Conservation (phyloP, 495 filamentous ascomycete species). For the Penicillium canariense region DNA sequence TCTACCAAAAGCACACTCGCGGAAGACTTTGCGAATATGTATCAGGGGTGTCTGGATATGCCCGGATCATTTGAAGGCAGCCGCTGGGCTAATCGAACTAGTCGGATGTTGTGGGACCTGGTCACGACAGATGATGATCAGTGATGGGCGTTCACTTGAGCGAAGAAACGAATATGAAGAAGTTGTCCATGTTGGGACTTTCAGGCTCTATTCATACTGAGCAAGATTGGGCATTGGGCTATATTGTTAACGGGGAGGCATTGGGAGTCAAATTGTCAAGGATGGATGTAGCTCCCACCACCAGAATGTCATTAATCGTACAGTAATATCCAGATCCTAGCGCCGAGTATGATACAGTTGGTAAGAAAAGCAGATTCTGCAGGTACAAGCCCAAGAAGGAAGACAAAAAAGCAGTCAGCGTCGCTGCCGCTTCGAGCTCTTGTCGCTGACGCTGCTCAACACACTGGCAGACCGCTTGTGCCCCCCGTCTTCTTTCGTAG, state of each 20-base stretch:
- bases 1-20: conserved; percentile 17
- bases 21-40: conserved; percentile 23
- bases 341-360: conserved; percentile 11
- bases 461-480: conserved; percentile 78
- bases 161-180: neutral
- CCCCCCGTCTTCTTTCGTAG: conserved; percentile 28
- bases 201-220: conserved; percentile 8
- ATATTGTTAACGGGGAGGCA: conserved; percentile 17
- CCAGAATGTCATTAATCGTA: conserved; percentile 38
- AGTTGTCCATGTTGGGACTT: neutral
- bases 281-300: conserved; percentile 17
- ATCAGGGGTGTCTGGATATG: conserved; percentile 32
- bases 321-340: conserved; percentile 27
- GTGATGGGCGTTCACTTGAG: neutral
- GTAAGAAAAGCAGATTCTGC: conserved; percentile 15
- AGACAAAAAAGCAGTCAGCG: conserved; percentile 43
- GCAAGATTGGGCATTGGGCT: neutral
- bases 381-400: conserved; percentile 1
- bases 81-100: conserved; percentile 27
- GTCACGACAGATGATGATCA: conserved; percentile 2
- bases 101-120: conserved; percentile 15
- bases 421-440: conserved; percentile 68
- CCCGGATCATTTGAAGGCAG: conserved; percentile 29
- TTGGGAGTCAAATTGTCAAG: conserved; percentile 8
- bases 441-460: conserved; percentile 63